These are phyloP conservation scores for Ramaria rubella DNA, from an alignment of 768 basidiomycete species.

Conservation along the genomic window DNA sequence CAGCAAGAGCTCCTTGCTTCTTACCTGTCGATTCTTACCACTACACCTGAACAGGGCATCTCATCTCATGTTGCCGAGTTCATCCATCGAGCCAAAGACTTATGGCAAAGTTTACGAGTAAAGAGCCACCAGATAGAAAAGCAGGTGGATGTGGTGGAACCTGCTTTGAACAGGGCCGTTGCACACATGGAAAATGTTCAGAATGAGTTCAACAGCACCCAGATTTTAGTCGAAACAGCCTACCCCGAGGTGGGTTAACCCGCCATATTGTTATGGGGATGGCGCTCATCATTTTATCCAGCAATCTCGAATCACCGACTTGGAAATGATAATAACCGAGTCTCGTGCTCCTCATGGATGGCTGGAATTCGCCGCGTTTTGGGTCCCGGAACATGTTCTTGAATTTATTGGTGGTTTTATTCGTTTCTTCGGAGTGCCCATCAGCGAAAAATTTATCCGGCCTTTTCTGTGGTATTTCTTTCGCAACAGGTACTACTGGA, in stretches of 20 bases:
- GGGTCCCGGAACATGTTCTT: constrained; percentile 10
- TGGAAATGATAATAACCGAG: constrained; percentile 7
- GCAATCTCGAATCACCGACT: constrained; percentile 1
- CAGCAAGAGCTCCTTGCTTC: constrained; percentile 42
- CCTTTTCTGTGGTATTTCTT: constrained; percentile 10
- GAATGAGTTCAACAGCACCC: constrained; percentile 1
- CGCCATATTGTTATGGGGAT: not conserved
- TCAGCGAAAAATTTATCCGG: constrained; percentile 11
- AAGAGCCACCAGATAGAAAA: not conserved
- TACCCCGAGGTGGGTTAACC: constrained; percentile 3
- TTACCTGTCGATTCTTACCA: constrained; percentile 15
- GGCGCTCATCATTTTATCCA: not conserved
- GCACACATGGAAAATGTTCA: constrained; percentile 2
- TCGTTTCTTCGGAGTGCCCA: constrained; percentile 9
- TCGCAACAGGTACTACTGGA: constrained; percentile 9
- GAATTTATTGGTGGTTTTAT: constrained; percentile 10
- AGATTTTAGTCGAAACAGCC: constrained; percentile 8
- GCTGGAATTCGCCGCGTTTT: constrained; percentile 9
- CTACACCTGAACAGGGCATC: not conserved
- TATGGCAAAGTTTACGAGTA: constrained; percentile 3
- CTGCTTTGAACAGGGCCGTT: not conserved
- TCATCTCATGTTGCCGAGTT: not conserved
- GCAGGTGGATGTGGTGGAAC: not conserved
- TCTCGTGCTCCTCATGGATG: constrained; percentile 8
- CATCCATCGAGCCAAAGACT: not conserved